phyloP scores from a whole-genome alignment of 2,329 filamentous ascomycete species.

The Beauveria sp. region DNA sequence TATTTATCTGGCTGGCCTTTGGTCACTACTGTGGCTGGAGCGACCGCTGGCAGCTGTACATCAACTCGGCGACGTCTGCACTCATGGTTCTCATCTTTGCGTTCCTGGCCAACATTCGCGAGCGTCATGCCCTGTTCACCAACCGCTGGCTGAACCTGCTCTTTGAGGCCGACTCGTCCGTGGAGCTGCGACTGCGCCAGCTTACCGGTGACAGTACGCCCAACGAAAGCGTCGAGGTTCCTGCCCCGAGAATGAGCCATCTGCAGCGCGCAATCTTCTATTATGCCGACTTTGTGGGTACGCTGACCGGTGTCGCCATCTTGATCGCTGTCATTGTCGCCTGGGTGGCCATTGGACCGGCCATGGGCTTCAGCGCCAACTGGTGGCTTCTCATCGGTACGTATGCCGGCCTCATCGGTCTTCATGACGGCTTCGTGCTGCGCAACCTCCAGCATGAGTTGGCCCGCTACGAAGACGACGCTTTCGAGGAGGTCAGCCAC shows the following conservation, averaged over 20 bases:
- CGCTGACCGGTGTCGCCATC: constrained; percentile 30
- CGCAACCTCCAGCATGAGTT: constrained; percentile 32
- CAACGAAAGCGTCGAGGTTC: constrained; percentile 26
- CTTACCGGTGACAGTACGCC: constrained; percentile 25
- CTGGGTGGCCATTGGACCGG: constrained; percentile 32
- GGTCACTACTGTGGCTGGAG: constrained; percentile 23
- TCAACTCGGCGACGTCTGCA: constrained; percentile 35
- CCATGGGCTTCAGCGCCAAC: constrained; percentile 32
- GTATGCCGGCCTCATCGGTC: constrained; percentile 37
- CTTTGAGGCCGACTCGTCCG: constrained; percentile 25
- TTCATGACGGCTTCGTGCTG: constrained; percentile 37
- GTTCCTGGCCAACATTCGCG: constrained; percentile 32
- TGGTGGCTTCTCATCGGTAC: constrained; percentile 43
- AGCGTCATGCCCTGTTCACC: constrained; percentile 27
- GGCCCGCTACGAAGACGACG: constrained; percentile 15
- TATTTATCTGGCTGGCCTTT: constrained; percentile 27
- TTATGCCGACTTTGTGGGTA: constrained; percentile 35
- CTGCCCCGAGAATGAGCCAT: constrained; percentile 23
- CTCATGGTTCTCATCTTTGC: constrained; percentile 32
- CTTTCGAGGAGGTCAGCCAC: constrained; percentile 12
- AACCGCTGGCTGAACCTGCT: constrained; percentile 25
- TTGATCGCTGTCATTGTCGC: constrained; percentile 27
- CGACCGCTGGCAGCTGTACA: constrained; percentile 32
- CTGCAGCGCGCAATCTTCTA: constrained; percentile 33
- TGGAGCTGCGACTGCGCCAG: constrained; percentile 26